These are phyloP conservation scores for Lolium rigidum DNA, from an alignment of 176 grass and related monocot genomes.

Conservation along the genomic window DNA sequence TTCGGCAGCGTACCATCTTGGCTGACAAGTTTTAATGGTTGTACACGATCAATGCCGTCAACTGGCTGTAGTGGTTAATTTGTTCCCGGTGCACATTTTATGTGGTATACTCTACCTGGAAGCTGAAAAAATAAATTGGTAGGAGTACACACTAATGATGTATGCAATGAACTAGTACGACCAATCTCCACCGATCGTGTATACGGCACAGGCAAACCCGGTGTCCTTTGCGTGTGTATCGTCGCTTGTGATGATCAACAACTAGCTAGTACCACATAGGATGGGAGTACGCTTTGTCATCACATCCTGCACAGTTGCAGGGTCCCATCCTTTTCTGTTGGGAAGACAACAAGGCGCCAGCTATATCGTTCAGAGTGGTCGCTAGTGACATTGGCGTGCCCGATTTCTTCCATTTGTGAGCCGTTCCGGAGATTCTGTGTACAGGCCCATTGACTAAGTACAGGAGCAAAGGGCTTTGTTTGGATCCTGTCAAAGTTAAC, in stretches of 20 bases:
- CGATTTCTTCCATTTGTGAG: slow-evolving; percentile 51
- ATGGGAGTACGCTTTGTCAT: slow-evolving; percentile 26
- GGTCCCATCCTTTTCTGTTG: slow-evolving; percentile 3
- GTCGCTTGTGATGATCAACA: slow-evolving; percentile 2
- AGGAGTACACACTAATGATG: not conserved
- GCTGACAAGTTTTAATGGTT: too few species aligned
- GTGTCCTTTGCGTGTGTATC: not conserved
- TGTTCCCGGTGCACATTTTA: too few species aligned
- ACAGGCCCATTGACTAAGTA: slow-evolving; percentile 27
- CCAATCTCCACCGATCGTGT: not conserved
- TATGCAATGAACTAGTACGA: not conserved
- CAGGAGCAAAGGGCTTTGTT: not conserved
- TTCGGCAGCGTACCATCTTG: not conserved
- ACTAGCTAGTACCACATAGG: not conserved
- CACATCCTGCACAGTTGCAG: slow-evolving; percentile 10
- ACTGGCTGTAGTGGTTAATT: too few species aligned
- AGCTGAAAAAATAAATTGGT: too few species aligned
- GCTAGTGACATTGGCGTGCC: slow-evolving; percentile 19
- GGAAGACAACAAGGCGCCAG: slow-evolving; percentile 54
- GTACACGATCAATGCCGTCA: too few species aligned
- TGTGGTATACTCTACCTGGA: too few species aligned
- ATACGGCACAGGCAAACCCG: not conserved
- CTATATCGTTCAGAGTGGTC: slow-evolving; percentile 34
- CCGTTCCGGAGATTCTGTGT: slow-evolving; percentile 25
- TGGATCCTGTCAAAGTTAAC: not conserved